Evolutionary conservation across 208 protist genomes (phyloP).

Genomic region (Trichomonas tenax): DNA sequence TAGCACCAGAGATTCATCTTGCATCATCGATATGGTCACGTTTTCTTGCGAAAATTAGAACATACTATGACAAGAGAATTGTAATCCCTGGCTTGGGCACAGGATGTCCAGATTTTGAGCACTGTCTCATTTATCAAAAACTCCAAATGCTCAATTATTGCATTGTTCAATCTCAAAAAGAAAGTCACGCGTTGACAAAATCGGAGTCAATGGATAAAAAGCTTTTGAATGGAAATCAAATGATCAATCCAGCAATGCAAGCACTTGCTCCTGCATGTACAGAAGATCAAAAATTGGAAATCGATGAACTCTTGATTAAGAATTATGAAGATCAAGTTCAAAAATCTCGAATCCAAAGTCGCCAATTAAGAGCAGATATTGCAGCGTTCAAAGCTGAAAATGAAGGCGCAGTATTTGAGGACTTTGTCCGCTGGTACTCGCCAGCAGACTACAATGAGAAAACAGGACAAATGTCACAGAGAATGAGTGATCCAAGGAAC

Average conservation of each 20-base stretch:
- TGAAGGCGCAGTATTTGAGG: neutral
- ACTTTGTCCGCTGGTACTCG: slow-evolving; percentile 2
- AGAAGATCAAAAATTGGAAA: neutral
- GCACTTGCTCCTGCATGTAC: neutral
- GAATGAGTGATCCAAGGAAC: neutral
- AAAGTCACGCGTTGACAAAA: neutral
- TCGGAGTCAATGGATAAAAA: neutral
- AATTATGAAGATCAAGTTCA: neutral
- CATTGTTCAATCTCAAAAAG: neutral
- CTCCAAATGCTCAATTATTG: neutral
- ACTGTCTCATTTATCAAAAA: neutral
- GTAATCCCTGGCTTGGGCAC: neutral
- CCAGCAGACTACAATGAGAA: neutral
- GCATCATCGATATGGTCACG: neutral
- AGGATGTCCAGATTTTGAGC: neutral
- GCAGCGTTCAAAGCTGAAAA: neutral
- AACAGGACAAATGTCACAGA: neutral
- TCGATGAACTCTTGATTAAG: neutral
- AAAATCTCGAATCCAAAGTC: neutral
- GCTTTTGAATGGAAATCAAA: neutral
- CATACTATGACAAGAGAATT: neutral
- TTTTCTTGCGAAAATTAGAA: neutral
- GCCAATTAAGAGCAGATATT: neutral
- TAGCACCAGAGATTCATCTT: neutral
- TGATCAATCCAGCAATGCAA: neutral